phyloP scores from a whole-genome alignment of 495 filamentous ascomycete genomes.

The Neurospora sp. region DNA sequence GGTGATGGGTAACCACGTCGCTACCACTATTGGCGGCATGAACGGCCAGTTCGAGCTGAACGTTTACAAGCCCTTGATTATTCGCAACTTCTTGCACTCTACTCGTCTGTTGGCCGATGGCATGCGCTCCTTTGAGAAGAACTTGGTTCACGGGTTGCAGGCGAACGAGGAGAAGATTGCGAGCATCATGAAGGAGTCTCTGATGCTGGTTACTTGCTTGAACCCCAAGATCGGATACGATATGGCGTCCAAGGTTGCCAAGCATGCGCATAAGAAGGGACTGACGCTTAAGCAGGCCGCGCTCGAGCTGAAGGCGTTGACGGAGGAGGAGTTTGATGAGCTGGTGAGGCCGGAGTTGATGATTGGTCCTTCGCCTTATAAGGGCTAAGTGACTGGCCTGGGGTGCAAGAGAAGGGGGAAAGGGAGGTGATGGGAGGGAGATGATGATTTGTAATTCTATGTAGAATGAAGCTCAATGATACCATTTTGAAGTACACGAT shows the following conservation, averaged over 20 bases:
- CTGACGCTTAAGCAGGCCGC: constrained; percentile 86
- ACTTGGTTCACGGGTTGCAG: constrained; percentile 78
- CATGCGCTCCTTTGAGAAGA: constrained; percentile 89
- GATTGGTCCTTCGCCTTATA: constrained; percentile 66
- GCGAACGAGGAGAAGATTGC: constrained; percentile 88
- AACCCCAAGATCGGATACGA: constrained; percentile 99
- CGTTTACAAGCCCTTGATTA: constrained; percentile 96
- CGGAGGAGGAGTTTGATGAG: constrained; percentile 82
- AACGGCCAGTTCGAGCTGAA: constrained; percentile 99
- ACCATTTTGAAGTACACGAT: background rate
- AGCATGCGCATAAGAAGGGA: constrained; percentile 99
- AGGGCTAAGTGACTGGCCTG: constrained; percentile 15
- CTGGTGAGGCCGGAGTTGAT: constrained; percentile 94
- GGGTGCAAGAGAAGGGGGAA: background rate
- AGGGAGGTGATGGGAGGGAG: background rate
- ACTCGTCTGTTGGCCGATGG: constrained; percentile 76
- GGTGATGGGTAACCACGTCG: constrained; percentile 94
- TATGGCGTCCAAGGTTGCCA: constrained; percentile 94
- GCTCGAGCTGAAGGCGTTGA: constrained; percentile 85
- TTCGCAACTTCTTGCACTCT: constrained; percentile 90
- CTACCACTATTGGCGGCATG: constrained; percentile 85
- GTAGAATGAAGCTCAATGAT: background rate
- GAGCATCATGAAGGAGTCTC: constrained; percentile 75
- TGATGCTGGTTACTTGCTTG: constrained; percentile 97
- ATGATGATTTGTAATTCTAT: background rate